Percentiles rank a stretch among this genome's conserved stretches.
Evolutionary conservation across 192 early-diverging fungal species (phyloP).

Genomic region (Rhizophlyctis rosea): DNA sequence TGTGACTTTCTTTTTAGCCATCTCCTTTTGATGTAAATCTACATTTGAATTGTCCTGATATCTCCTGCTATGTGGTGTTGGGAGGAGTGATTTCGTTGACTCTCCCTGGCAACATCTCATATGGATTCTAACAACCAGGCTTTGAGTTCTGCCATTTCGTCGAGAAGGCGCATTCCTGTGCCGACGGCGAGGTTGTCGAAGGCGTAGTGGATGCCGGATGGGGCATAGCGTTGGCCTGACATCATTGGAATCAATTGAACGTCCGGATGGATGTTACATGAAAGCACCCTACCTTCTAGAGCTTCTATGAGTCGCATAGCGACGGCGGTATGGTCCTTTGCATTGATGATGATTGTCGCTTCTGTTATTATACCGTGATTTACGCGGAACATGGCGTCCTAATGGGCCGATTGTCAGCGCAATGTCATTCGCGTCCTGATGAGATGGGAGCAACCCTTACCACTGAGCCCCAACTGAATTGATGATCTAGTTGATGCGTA

Average conservation of each 20-base stretch:
- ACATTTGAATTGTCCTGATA: no score
- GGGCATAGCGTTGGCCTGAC: conserved; percentile 16
- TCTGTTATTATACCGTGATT: conserved; percentile 24
- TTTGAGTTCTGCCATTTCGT: not conserved
- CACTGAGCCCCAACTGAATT: conserved; percentile 27
- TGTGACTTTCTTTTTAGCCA: no score
- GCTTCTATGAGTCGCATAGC: conserved; percentile 17
- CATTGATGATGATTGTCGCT: conserved; percentile 3
- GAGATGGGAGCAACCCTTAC: conserved; percentile 2
- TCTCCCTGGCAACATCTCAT: no score
- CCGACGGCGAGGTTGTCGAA: not conserved
- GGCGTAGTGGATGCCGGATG: conserved; percentile 10
- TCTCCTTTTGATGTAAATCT: no score
- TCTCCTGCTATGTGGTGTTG: no score
- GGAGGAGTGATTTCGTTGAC: no score
- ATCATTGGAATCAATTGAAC: not conserved
- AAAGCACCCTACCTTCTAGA: conserved; percentile 14
- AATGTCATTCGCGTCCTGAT: not conserved
- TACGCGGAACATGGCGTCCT: conserved; percentile 19
- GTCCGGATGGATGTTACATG: not conserved
- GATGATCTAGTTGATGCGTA: conserved; percentile 34
- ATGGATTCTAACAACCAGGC: not conserved
- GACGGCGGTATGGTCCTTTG: conserved; percentile 9
- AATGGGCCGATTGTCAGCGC: not conserved
- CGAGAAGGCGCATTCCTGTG: not conserved